Evolutionary conservation across 371 early-diverging fungal genomes (phyloP), one percentile per base, ranked within the genome.

Genomic region (Apophysomyces sp.): DNA sequence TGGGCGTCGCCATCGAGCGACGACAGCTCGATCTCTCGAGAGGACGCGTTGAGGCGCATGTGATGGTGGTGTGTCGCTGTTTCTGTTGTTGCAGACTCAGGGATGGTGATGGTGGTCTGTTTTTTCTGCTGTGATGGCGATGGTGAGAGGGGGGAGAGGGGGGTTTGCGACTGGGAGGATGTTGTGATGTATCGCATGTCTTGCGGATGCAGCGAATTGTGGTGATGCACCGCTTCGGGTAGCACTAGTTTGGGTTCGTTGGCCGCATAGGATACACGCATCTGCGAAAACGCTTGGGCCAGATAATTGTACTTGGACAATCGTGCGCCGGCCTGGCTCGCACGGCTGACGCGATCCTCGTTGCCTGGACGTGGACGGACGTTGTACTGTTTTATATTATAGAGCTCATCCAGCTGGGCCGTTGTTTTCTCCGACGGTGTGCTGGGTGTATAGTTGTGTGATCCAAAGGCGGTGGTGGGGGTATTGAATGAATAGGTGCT

Each of bases 261-360:
- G 21, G 49, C 49, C 3, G 49, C 49, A 57, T 67, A 60, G 27
- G 69, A 62, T 13, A 61, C 65, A 34, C 71, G 71, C 72, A 71
- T 72, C 55, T 78, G 78, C 16, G 72, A 64, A 56, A 78, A 78
- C 13, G 72, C 75, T 59, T 78, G 65, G 1, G 75, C 58, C 27
- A 78, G 37, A 51, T 69, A 73, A 32, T 72, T 75, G 44, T 78
- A 78, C 51, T 78, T 78, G 2, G 78, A 78, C 21, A 78, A 41
- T 26, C 78, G 71, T 40, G 74, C 75, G 2, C 69, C 68, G 24
- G 52, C 8, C 32, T 31, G 32, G 31, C 52, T 54, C 2, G 41
- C 41, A 28, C 37, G 28, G 18, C 6, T 41, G 15, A n/a, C 34
- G 7, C 16, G 55, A 21, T 54, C 55, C 2, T 31, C 55, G n/a